phyloP scores from a whole-genome alignment of 176 grass and related monocot genomes.

The Neostapfia colusana region DNA sequence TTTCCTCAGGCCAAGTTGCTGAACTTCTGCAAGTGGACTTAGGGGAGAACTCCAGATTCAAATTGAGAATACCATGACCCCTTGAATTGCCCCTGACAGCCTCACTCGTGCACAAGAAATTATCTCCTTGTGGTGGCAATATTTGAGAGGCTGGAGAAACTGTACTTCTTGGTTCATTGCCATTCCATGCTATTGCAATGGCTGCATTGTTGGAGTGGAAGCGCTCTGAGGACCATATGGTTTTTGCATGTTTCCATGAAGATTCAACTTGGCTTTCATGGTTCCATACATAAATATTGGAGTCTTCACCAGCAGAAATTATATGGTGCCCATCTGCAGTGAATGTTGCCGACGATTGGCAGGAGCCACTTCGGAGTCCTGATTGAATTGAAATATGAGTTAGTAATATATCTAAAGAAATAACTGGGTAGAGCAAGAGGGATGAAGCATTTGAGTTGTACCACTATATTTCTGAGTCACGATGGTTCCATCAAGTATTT shows the following conservation, averaged over 20 bases:
- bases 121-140: constrained; percentile 31
- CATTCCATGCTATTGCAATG: constrained; percentile 78
- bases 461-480: constrained; percentile 89
- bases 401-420: constrained; percentile 24
- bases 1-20: constrained; percentile 94
- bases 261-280: constrained; percentile 51
- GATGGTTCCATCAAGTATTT: constrained; percentile 65
- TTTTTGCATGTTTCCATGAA: constrained; percentile 61
- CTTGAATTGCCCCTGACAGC: constrained; percentile 22
- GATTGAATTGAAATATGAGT: constrained; percentile 38
- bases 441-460: constrained; percentile 43
- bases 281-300: constrained; percentile 79
- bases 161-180: constrained; percentile 36
- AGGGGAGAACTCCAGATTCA: constrained; percentile 26
- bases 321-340: constrained; percentile 71
- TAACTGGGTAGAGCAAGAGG: background rate
- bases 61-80: background rate
- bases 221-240: constrained; percentile 67
- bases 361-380: constrained; percentile 62
- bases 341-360: constrained; percentile 65
- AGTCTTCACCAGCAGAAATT: constrained; percentile 74
- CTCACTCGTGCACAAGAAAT: constrained; percentile 16
- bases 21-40: constrained; percentile 54
- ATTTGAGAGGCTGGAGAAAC: constrained; percentile 38
- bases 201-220: constrained; percentile 63